Conservation (phyloP, 768 basidiomycete species). For the Pholiota conissans region DNA sequence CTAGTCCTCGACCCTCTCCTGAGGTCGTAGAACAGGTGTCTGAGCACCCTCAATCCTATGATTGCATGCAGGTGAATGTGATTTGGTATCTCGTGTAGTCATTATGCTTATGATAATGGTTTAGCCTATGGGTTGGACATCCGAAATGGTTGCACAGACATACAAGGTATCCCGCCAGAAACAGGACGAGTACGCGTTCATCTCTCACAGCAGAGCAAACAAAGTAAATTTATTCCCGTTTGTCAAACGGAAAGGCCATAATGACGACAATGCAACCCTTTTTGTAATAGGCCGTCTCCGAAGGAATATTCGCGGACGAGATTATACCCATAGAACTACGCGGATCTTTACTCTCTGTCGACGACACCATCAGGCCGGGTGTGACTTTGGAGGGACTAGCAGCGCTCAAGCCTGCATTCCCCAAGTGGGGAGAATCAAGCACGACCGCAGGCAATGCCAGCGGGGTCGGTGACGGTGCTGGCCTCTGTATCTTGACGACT, state of each 20-base stretch:
- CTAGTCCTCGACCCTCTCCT: constrained; percentile 75
- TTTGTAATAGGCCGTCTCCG: constrained; percentile 61
- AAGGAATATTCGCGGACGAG: constrained; percentile 81
- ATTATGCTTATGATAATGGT: neutral
- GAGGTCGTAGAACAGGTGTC: constrained; percentile 59
- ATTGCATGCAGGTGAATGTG: constrained; percentile 65
- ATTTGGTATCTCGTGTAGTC: neutral
- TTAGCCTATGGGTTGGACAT: constrained; percentile 95
- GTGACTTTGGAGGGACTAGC: constrained; percentile 78
- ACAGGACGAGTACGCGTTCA: constrained; percentile 89
- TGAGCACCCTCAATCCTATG: constrained; percentile 62
- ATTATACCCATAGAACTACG: constrained; percentile 84
- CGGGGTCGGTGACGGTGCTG: constrained; percentile 92
- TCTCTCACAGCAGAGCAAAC: constrained; percentile 81
- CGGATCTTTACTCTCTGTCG: constrained; percentile 64
- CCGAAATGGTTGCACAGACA: constrained; percentile 83
- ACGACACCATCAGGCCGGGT: constrained; percentile 87
- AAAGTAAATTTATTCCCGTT: constrained; percentile 40
- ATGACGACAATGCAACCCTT: neutral
- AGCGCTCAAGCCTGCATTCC: constrained; percentile 85
- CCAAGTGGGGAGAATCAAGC: constrained; percentile 66
- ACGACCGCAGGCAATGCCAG: constrained; percentile 88
- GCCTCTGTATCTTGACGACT: constrained; percentile 80
- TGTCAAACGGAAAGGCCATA: neutral
- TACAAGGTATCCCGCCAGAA: constrained; percentile 77